Percentiles rank a stretch among this genome's conserved stretches.
Conservation (phyloP, 495 filamentous ascomycete genomes). For the Penicillium canariense region DNA sequence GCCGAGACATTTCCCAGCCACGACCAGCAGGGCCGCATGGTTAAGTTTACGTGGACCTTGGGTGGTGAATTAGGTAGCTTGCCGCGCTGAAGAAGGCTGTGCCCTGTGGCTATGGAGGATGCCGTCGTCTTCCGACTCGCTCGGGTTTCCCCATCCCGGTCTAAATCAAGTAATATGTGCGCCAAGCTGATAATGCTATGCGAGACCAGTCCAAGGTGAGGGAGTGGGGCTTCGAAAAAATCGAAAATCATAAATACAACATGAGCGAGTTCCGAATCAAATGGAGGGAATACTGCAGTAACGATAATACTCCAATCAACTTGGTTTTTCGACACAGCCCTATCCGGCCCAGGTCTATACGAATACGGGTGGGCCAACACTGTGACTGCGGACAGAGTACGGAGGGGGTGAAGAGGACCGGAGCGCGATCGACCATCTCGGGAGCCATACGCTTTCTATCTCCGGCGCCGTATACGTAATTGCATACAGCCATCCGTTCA, state of each 20-base stretch:
- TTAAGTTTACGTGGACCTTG: background rate
- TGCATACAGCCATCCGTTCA: background rate
- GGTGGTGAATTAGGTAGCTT: background rate
- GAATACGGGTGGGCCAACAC: constrained; percentile 1
- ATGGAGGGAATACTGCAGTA: background rate
- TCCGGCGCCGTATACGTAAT: background rate
- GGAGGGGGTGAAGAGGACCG: too few species aligned
- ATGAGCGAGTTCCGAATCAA: background rate
- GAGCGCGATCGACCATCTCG: too few species aligned
- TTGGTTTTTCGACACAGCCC: background rate
- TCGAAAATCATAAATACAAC: too few species aligned
- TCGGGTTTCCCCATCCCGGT: background rate
- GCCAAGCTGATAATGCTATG: background rate
- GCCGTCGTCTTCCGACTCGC: background rate
- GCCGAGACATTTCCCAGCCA: too few species aligned
- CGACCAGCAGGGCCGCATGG: background rate
- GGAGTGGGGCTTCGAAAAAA: background rate
- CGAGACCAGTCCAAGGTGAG: background rate
- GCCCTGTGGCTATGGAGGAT: background rate
- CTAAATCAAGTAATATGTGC: background rate
- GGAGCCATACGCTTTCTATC: background rate
- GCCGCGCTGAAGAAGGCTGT: background rate
- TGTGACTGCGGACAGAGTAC: too few species aligned
- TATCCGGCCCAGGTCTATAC: background rate
- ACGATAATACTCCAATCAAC: background rate